Conservation (phyloP, 441 rosid species). For the Arabidopsis lyrata region DNA sequence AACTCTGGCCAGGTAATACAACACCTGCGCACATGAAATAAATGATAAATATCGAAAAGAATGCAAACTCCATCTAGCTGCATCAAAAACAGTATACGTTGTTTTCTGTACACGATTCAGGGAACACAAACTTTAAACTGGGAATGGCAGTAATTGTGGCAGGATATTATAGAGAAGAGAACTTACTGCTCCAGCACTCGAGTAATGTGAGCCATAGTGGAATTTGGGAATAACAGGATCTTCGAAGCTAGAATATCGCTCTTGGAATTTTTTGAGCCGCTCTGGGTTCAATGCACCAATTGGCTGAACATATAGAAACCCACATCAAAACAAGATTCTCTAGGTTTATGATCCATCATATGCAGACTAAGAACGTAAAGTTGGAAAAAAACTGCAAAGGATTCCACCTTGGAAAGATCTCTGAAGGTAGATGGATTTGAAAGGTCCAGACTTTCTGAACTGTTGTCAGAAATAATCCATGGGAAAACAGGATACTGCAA, state of each 20-base stretch:
- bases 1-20: slow-evolving; percentile 95
- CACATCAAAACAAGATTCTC: slow-evolving; percentile 42
- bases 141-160: slow-evolving; percentile 35
- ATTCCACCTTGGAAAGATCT: slow-evolving; percentile 95
- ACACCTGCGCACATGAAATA: slow-evolving; percentile 67
- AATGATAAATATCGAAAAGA: slow-evolving; percentile 31
- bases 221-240: slow-evolving; percentile 99
- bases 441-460: slow-evolving; percentile 83
- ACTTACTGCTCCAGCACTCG: slow-evolving; percentile 97
- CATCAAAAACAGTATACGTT: slow-evolving; percentile 21
- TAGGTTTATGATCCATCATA: slow-evolving; percentile 29
- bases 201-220: slow-evolving; percentile 99
- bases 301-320: slow-evolving; percentile 72
- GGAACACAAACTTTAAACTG: slow-evolving; percentile 26
- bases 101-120: slow-evolving; percentile 31
- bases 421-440: slow-evolving; percentile 86
- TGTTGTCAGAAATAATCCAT: slow-evolving; percentile 94
- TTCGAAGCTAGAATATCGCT: slow-evolving; percentile 98
- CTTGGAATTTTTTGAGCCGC: slow-evolving; percentile 89
- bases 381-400: slow-evolving; percentile 46
- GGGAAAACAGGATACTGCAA: slow-evolving; percentile 99
- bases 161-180: slow-evolving; percentile 36
- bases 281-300: slow-evolving; percentile 94
- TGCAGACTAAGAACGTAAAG: slow-evolving; percentile 27
- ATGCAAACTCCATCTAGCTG: slow-evolving; percentile 22